phyloP scores from a whole-genome alignment of 306 rosid genomes.

The peach (Prunus persica) region Prunus_persica_NCBIv2 NC_034015.1:13127501-13128000 shows the following conservation, averaged over 20 bases:
- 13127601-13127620: neutral
- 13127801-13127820: neutral
- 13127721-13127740: neutral
- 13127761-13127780: neutral
- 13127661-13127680: neutral
- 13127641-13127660: neutral
- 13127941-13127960: conserved; percentile 82
- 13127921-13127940: conserved; percentile 96
- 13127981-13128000: conserved; percentile 91
- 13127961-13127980: conserved; percentile 86
- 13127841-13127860: conserved; percentile 1
- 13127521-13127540: neutral
- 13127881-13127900: conserved; percentile 91
- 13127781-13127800: neutral
- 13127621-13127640: conserved; percentile 2
- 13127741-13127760: neutral
- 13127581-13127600: neutral
- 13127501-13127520: neutral
- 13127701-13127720: neutral
- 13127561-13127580: neutral
- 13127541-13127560: neutral
- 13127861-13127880: conserved; percentile 67
- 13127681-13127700: neutral
- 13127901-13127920: conserved; percentile 93
- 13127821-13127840: neutral